Evolutionary conservation across 108 stramenopile genomes (phyloP), one percentile per base, ranked within the genome.

Genomic region (Bacterosira constricta): DNA sequence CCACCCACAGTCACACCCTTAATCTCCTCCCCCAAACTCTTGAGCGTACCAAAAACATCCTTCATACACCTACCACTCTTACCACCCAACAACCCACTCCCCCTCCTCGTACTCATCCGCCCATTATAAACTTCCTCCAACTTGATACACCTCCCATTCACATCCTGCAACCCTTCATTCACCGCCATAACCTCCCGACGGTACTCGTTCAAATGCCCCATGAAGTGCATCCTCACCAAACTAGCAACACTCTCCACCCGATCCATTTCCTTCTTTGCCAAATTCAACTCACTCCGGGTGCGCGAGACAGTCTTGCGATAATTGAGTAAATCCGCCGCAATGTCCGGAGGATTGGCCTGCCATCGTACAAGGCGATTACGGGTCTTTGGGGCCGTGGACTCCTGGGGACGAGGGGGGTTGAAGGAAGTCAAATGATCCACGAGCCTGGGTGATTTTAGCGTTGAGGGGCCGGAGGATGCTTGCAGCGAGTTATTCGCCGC

Each of bases 381-480:
- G 54, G 91, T 91, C 63, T 95, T 95, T 35, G 79, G 34, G 0
- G 85, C 87, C 21, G 84, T 79, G 1, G 91, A 92, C 65, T 95
- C 91, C n/a, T 91, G 94, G 51, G 88, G 91, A 36, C 90, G 83
- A 8, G 94, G 94, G 13, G 94, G 94, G 70, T 92, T 87, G 63
- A 92, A 92, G 29, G 90, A 84, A 12, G 85, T 85, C 25, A 88
- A 60, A 13, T 83, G 77, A 44, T 91, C 94, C 7, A 95, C 88
- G 12, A 78, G 31, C 21, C 76, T 72, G 9, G 88, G 86, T 7
- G 85, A 82, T n/a, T 71, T 69, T 82, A 13, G 52, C 85, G 45
- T 69, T 63, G 17, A 59, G 79, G 11, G 77, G 80, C 11, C 71
- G 31, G 7, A 51, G 39, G 25, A 77, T 39, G 18, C 52, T 72